Base-by-base conservation (phyloP, 331 rosid species). In the Malus hybrid region DNA sequence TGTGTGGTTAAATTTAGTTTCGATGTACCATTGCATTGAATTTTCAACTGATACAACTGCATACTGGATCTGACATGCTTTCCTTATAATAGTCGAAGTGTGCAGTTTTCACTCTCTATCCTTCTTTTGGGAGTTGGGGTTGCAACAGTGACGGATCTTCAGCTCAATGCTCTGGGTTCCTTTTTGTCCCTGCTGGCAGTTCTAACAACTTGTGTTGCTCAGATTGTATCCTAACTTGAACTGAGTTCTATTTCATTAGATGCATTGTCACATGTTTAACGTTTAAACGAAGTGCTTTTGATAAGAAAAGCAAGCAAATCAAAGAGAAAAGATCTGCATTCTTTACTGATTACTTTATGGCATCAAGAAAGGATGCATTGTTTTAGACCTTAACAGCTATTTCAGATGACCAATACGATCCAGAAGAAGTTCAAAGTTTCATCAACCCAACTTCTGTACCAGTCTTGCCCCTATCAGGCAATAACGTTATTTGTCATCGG, bases 391-490 rank as follows among this genome's bases (percentile, higher is more conserved):
- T 92, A 81, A 92, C 81, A 75, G 83, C 52, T 69, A 12, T 71
- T 52, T 44, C 80, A 95, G 99, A 92, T 95, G 99, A 95, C 99
- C 67, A 95, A 95, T 76, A 84, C 93, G 65, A 95, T 95, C 79
- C 99, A 95, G 83, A 95, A 92, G 83, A 95, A 92, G 90, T 95
- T 81, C 83, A 92, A 88, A 77, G 97, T 92, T 76, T 89, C 99
- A 70, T 95, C 99, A 73, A 95, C 99, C 44, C 97, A 95, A 65
- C 95, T 95, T 77, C 75, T 95, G 44, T 94, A 92, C 74, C 99
- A 95, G 74, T 90, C 99, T 69, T 92, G 96, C 67, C 97, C 97
- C 59, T 88, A 90, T 86, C 99, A 94, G 79, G 88, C 99, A 42
- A 76, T 88, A 52, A 88, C 92, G 20, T 77, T 95, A 78, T 88